Conservation (phyloP, 495 filamentous ascomycete species). For the Talaromyces trachyspermus region DNA sequence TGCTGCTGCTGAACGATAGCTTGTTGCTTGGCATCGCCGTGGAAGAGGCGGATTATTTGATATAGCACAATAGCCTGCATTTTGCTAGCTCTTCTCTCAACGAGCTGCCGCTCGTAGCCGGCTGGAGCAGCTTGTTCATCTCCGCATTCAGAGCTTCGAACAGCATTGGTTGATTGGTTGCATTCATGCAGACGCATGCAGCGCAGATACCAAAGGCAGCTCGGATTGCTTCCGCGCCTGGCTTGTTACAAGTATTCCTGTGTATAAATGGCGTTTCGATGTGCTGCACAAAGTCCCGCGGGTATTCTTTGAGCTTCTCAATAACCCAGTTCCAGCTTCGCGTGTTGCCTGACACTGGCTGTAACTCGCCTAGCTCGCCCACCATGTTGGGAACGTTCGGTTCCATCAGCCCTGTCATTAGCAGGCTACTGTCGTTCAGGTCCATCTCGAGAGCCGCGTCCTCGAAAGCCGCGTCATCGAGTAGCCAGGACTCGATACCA, state of each 20-base stretch:
- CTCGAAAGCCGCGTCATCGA: not conserved
- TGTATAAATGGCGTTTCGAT: not conserved
- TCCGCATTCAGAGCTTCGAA: constrained; percentile 2
- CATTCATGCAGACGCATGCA: not conserved
- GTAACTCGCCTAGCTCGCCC: not conserved
- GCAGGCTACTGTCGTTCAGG: not conserved
- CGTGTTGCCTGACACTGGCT: not conserved
- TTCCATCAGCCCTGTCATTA: not conserved
- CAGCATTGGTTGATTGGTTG: not conserved
- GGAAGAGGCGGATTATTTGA: constrained; percentile 1
- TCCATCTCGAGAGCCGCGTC: not conserved
- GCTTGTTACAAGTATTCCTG: not conserved
- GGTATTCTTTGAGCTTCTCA: not conserved
- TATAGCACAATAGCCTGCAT: constrained; percentile 2
- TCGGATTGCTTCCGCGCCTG: not conserved
- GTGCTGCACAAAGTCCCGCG: not conserved
- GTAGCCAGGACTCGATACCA: not conserved
- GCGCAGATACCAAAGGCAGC: constrained; percentile 3
- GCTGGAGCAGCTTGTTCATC: not conserved
- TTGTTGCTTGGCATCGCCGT: not conserved
- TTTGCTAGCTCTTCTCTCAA: not conserved
- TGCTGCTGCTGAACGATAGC: not conserved
- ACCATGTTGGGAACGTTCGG: not conserved
- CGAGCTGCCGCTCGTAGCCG: not conserved
- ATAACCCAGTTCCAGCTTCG: not conserved